Conservation (phyloP, 345 rosid genomes). For the Excoecaria cochinchinensis region DNA sequence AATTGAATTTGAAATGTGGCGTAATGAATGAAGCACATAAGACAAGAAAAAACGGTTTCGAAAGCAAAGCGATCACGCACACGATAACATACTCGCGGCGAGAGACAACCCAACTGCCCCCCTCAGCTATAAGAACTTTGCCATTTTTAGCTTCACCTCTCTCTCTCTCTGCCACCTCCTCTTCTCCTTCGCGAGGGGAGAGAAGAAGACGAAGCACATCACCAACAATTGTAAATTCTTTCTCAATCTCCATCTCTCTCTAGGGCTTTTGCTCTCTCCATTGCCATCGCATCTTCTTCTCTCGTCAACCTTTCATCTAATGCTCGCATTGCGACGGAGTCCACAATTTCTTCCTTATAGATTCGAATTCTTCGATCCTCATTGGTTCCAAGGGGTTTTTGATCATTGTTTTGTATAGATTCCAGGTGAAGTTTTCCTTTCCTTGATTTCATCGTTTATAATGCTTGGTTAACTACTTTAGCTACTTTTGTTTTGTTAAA, state of each 20-base stretch:
- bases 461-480: background rate
- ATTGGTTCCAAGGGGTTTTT: background rate
- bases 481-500: background rate
- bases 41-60: background rate
- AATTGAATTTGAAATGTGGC: background rate
- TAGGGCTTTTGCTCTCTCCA: slow-evolving; percentile 25
- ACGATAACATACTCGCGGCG: background rate
- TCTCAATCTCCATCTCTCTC: background rate
- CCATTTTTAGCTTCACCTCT: slow-evolving; percentile 16
- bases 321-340: slow-evolving; percentile 28
- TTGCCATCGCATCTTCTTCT: slow-evolving; percentile 8
- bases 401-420: slow-evolving; percentile 20
- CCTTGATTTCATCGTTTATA: background rate
- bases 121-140: too few species aligned
- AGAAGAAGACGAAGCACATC: slow-evolving; percentile 9
- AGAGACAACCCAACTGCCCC: too few species aligned
- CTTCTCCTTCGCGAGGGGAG: slow-evolving; percentile 29
- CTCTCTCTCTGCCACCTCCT: slow-evolving; percentile 15
- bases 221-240: slow-evolving; percentile 3
- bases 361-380: slow-evolving; percentile 13
- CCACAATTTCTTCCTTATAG: slow-evolving; percentile 1
- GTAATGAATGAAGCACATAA: background rate
- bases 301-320: background rate
- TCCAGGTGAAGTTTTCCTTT: slow-evolving; percentile 18
- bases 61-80: background rate